phyloP scores from a whole-genome alignment of 805 yeast genomes.

The Starmerella cellae region DNA sequence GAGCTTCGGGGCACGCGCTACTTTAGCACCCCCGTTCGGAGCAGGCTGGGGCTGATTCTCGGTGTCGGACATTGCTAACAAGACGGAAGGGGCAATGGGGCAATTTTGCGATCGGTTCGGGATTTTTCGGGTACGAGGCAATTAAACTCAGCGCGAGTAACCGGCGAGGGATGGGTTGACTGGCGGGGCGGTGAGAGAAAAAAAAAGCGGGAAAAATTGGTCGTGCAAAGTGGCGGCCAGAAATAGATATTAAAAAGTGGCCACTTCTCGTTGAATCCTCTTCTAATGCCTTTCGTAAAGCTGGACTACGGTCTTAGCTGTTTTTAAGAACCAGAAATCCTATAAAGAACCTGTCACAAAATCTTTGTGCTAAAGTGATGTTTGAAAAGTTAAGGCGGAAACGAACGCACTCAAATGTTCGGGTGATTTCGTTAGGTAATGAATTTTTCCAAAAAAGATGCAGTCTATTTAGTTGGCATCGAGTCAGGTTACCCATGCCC shows the following conservation, averaged over 20 bases:
- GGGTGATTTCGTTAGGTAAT: conserved; percentile 1
- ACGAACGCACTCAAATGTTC: neutral
- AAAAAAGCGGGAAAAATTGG: neutral
- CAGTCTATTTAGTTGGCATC: neutral
- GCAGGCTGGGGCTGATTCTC: conserved; percentile 2
- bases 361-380: neutral
- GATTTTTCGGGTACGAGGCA: neutral
- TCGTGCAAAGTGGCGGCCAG: neutral
- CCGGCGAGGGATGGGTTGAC: neutral
- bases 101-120: too few species aligned
- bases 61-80: conserved; percentile 1
- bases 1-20: conserved; percentile 23
- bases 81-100: too few species aligned
- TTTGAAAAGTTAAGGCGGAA: neutral
- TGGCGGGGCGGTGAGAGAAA: neutral
- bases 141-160: neutral
- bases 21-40: neutral
- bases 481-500: neutral
- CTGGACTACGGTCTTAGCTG: neutral
- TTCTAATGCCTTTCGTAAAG: neutral
- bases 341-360: neutral
- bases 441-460: neutral
- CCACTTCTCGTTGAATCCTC: neutral
- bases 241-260: neutral
- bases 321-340: neutral